A percentile compares a stretch with the other conserved stretches of the same genome.
Conservation (phyloP, 129 eudicot genomes). For the Artemisia annua region DNA sequence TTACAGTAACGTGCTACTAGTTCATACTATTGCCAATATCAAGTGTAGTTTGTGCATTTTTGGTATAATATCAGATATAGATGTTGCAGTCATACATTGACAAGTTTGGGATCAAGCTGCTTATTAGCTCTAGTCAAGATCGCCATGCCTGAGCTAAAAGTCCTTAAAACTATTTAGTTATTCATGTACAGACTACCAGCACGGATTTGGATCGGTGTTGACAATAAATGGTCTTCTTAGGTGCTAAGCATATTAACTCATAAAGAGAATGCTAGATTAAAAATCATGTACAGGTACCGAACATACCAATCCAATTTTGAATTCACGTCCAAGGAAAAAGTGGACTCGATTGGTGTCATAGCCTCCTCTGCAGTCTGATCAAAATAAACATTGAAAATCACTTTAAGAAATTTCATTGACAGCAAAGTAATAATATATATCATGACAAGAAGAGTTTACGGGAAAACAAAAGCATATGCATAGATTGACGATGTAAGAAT, state of each 20-base stretch:
- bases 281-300: slow-evolving; percentile 17
- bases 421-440: background rate
- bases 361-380: slow-evolving; percentile 95
- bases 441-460: background rate
- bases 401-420: slow-evolving; percentile 6
- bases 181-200: slow-evolving; percentile 8
- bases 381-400: slow-evolving; percentile 8
- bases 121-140: too few relatives aligned
- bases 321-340: slow-evolving; percentile 93
- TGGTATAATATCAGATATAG: background rate
- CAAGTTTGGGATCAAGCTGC: too few relatives aligned
- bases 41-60: too few relatives aligned
- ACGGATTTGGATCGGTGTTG: background rate
- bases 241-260: slow-evolving; percentile 5
- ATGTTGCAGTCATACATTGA: too few relatives aligned
- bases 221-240: background rate
- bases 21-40: background rate
- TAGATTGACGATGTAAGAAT: too few relatives aligned
- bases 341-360: slow-evolving; percentile 98
- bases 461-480: too few relatives aligned
- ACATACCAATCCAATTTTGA: slow-evolving; percentile 92
- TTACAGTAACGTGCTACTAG: background rate
- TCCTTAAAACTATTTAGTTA: background rate
- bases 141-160: too few relatives aligned
- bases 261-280: slow-evolving; percentile 6